A percentile compares a stretch with the other conserved stretches of the same genome.
Conservation (phyloP, 768 basidiomycete genomes). For the Kwoniella sp. region DNA sequence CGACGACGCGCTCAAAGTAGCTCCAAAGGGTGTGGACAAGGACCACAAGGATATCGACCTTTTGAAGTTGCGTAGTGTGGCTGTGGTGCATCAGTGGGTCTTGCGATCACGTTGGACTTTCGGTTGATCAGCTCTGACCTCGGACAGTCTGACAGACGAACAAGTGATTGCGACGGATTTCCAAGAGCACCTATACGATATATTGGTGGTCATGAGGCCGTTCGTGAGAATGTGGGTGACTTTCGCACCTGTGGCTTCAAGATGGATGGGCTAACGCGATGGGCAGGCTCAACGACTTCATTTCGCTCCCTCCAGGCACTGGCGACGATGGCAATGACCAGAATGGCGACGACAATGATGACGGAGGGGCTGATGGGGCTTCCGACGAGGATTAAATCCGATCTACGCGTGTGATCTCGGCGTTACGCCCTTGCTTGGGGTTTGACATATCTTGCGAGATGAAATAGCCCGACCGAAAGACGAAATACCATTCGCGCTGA, state of each 20-base stretch:
- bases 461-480: no score
- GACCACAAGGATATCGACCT: constrained; percentile 86
- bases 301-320: constrained; percentile 16
- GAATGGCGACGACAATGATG: constrained; percentile 7
- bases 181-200: constrained; percentile 58
- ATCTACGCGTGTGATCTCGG: no score
- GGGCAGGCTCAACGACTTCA: constrained; percentile 33
- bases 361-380: constrained; percentile 15
- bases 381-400: not conserved
- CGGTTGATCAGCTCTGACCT: not conserved
- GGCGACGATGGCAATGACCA: constrained; percentile 8
- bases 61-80: constrained; percentile 74
- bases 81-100: constrained; percentile 61
- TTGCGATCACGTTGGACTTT: not conserved
- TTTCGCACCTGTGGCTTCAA: constrained; percentile 45
- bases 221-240: constrained; percentile 60
- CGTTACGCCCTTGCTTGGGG: no score
- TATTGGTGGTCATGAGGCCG: constrained; percentile 61
- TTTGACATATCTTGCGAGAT: no score
- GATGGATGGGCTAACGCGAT: not conserved
- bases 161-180: constrained; percentile 68
- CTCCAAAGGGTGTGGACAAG: constrained; percentile 85
- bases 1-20: constrained; percentile 83
- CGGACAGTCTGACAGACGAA: constrained; percentile 66
- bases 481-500: no score